phyloP scores from a whole-genome alignment of 768 basidiomycete species.

The Plicaturopsis crispa region DNA sequence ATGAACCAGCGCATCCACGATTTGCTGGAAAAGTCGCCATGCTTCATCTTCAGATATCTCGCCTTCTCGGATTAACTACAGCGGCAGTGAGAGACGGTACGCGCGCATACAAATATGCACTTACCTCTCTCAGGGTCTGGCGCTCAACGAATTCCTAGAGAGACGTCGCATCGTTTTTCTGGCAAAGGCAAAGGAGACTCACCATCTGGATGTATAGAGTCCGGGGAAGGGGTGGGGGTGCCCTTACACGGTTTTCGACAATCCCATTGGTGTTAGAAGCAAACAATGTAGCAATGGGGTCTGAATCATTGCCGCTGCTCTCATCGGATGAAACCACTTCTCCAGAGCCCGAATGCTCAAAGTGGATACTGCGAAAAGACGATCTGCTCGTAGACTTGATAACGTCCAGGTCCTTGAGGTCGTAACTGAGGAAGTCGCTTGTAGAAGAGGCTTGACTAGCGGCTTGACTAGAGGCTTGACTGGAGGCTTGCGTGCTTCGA shows the following conservation, averaged over 20 bases:
- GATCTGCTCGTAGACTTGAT: constrained; percentile 46
- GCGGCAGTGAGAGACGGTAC: neutral
- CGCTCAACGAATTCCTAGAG: constrained; percentile 81
- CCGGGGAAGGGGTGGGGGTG: constrained; percentile 20
- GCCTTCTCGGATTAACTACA: constrained; percentile 53
- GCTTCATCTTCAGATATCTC: constrained; percentile 79
- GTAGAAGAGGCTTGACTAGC: constrained; percentile 25
- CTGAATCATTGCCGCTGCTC: constrained; percentile 15
- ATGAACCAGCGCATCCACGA: constrained; percentile 83
- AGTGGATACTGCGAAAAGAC: constrained; percentile 79
- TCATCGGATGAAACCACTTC: constrained; percentile 17
- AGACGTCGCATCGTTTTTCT: neutral
- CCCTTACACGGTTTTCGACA: neutral
- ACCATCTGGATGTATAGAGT: constrained; percentile 96
- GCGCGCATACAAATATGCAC: constrained; percentile 3
- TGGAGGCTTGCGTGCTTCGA: constrained; percentile 20
- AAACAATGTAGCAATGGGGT: constrained; percentile 12
- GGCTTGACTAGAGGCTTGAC: constrained; percentile 26
- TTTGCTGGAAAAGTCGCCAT: constrained; percentile 87
- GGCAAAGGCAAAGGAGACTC: constrained; percentile 6
- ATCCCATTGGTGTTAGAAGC: constrained; percentile 2
- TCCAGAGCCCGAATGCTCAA: neutral
- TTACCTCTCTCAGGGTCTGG: constrained; percentile 82
- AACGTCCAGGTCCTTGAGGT: constrained; percentile 57
- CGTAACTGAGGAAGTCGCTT: constrained; percentile 54